A percentile compares a stretch with the other conserved stretches of the same genome.
Conservation (phyloP, 768 basidiomycete species). For the Boletellus ananas region DNA sequence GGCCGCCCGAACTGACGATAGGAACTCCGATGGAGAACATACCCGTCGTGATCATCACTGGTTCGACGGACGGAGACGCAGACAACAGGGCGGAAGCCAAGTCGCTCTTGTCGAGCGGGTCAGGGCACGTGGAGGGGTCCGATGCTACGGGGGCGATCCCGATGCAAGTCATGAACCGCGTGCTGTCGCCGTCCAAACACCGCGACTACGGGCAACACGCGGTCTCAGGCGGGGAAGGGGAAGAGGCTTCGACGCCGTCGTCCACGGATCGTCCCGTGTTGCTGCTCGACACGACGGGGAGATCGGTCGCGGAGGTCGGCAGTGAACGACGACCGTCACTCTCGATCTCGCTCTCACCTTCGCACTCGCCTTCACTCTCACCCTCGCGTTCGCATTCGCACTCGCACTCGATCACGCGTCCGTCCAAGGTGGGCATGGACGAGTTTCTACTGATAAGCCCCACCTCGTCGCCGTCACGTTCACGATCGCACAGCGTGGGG, state of each 20-base stretch:
- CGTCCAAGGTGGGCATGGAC: slow-evolving; percentile 18
- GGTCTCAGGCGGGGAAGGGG: not conserved
- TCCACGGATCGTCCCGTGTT: not conserved
- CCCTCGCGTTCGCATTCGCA: slow-evolving; percentile 11
- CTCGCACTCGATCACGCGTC: slow-evolving; percentile 14
- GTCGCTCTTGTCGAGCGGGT: slow-evolving; percentile 2
- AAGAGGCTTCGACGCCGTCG: not conserved
- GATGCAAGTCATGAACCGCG: slow-evolving; percentile 17
- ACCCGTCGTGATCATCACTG: slow-evolving; percentile 19
- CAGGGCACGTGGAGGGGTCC: not conserved
- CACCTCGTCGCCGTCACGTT: not conserved
- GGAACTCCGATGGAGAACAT: slow-evolving; percentile 3
- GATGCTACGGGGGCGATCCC: slow-evolving; percentile 4
- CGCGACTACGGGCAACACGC: slow-evolving; percentile 19
- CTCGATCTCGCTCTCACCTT: slow-evolving; percentile 14
- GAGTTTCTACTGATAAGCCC: slow-evolving; percentile 18
- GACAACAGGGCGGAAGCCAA: slow-evolving; percentile 2
- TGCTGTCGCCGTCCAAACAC: slow-evolving; percentile 15
- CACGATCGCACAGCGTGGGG: slow-evolving; percentile 5
- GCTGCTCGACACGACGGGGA: not conserved
- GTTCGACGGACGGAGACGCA: slow-evolving; percentile 3
- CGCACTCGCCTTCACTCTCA: slow-evolving; percentile 11
- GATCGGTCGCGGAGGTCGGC: not conserved
- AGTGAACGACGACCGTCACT: slow-evolving; percentile 11
- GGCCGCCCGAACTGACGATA: not conserved